Base-by-base conservation (phyloP, 169 alveolate genomes). In the Plasmodium fragile region DNA sequence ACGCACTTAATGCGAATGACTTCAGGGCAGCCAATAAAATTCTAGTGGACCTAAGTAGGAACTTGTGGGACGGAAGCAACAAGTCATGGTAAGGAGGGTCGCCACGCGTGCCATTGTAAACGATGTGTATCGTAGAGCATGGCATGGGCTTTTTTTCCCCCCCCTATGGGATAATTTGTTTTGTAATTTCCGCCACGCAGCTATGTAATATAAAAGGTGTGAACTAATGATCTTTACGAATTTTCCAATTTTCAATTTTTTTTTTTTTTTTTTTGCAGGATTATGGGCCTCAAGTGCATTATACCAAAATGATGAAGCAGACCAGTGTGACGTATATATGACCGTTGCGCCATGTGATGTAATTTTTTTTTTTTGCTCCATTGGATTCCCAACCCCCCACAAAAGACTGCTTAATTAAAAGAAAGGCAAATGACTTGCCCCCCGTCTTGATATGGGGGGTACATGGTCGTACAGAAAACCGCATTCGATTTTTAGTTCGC, bases 41-140 rank as follows among this genome's bases (percentile, higher is more conserved):
- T 39, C 93, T 96, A 34, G 85, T 94, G 32, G 97, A 96, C 16
- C 85, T 97, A 84, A 96, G 97, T 80, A 92, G 98, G 41, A 97
- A 95, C 11, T 92, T 96, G 28, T 97, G 98, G 98, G 96, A 96
- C 53, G 93, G 93, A 8, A 90, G 82, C 43, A 97, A 97, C 93
- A 97, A 97, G 81, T 73, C 96, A 83, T 97, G 98, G 98, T 81
- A 91, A 0, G 22, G 22, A 49, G 22, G 22, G 7, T 49, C 59
- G 3, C 22, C 59, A 11, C 59, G 59, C 59, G 22, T 49, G 59
- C 25, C 55, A 45, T 0, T 11, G 55, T 11, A 4, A 0, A 13
- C 8, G 52, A 13, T 43, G 53, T 43, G 53, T 43, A 43, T n/a
- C n/a, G 53, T 43, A 13, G 7, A 0, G 59, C 59, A 7, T 49